phyloP scores from a whole-genome alignment of 78 protist species.

The Polysphondylium violaceum region DNA sequence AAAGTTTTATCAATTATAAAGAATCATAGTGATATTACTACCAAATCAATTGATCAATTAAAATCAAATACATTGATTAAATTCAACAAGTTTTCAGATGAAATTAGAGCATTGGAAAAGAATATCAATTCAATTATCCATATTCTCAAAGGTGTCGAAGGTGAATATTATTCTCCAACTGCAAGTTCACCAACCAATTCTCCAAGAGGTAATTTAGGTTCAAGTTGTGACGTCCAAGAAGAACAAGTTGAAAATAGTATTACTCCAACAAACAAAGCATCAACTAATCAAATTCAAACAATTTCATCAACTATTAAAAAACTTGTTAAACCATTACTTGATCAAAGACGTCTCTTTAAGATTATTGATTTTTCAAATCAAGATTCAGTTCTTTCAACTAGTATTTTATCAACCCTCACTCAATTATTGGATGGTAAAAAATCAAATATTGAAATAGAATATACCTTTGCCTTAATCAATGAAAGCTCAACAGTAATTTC shows the following conservation, averaged over 20 bases:
- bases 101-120: not conserved
- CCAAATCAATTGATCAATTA: not conserved
- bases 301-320: not conserved
- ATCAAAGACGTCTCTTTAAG: constrained; percentile 2
- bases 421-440: not conserved
- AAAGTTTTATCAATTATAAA: too few relatives aligned
- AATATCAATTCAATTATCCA: not conserved
- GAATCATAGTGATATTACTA: not conserved
- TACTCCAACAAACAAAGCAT: too few relatives aligned
- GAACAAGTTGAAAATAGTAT: too few relatives aligned
- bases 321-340: not conserved
- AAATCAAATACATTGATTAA: not conserved
- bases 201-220: not conserved
- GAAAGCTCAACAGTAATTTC: not conserved
- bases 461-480: constrained; percentile 8
- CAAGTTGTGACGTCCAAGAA: not conserved
- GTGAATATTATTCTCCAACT: not conserved
- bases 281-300: constrained; percentile 7
- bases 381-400: not conserved
- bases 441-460: constrained; percentile 17
- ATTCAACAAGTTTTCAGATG: too few relatives aligned
- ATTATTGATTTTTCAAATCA: not conserved
- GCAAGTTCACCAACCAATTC: constrained; percentile 1
- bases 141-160: not conserved
- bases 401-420: not conserved